Evolutionary conservation across 305 asterid species (phyloP).

Genomic region (Ilex paraguariensis): DNA sequence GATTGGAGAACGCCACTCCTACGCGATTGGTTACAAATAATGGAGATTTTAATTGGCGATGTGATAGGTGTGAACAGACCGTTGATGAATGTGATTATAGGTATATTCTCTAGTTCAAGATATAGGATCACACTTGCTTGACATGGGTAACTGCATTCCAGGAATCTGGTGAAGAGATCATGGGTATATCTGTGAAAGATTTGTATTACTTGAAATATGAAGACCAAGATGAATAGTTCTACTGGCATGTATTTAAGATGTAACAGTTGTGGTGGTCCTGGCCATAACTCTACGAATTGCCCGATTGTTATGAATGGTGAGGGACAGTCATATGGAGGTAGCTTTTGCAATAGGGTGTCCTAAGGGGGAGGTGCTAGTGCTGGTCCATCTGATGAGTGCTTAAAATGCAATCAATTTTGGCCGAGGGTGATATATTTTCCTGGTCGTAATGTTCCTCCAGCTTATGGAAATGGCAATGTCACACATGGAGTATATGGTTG

Average conservation of each 20-base stretch:
- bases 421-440: slow-evolving; percentile 93
- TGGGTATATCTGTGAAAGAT: no score
- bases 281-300: slow-evolving; percentile 62
- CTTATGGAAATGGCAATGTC: slow-evolving; percentile 38
- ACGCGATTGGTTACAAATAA: slow-evolving; percentile 72
- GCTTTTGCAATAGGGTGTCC: slow-evolving; percentile 21
- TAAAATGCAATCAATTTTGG: slow-evolving; percentile 69
- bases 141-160: no score
- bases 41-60: slow-evolving; percentile 80
- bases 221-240: slow-evolving; percentile 70
- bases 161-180: no score
- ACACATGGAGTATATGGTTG: slow-evolving; percentile 52
- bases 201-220: slow-evolving; percentile 61
- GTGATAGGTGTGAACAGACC: no score
- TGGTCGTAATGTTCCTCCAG: slow-evolving; percentile 36
- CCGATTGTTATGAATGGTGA: slow-evolving; percentile 53
- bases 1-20: slow-evolving; percentile 80
- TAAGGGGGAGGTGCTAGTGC: slow-evolving; percentile 32
- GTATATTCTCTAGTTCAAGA: slow-evolving; percentile 79
- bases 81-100: no score
- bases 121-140: slow-evolving; percentile 85
- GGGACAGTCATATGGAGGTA: slow-evolving; percentile 54
- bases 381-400: slow-evolving; percentile 57
- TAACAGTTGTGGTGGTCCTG: slow-evolving; percentile 77
- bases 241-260: no score